phyloP scores from a whole-genome alignment of 108 stramenopile species.

The Mediolabrus comicus region DNA sequence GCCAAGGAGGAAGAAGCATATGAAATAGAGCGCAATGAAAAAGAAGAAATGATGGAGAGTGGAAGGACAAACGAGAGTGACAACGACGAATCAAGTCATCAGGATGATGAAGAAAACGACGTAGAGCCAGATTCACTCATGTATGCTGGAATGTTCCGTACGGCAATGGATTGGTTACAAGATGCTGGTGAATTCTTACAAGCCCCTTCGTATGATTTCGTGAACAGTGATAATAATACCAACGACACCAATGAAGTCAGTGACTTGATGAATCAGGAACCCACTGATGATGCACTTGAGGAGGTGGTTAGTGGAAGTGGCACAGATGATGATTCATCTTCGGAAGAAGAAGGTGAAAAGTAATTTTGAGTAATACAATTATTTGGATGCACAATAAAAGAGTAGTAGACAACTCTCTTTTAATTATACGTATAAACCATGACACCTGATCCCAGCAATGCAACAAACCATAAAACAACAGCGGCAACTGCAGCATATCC shows the following conservation, averaged over 20 bases:
- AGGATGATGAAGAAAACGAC: slow-evolving; percentile 43
- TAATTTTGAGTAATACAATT: neutral
- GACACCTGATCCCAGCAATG: neutral
- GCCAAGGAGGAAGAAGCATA: slow-evolving; percentile 34
- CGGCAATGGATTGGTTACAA: slow-evolving; percentile 88
- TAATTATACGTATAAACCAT: neutral
- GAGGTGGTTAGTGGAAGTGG: neutral
- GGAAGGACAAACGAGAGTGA: slow-evolving; percentile 6
- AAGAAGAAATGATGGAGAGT: slow-evolving; percentile 2
- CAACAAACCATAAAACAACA: slow-evolving; percentile 33
- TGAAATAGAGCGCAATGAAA: slow-evolving; percentile 34
- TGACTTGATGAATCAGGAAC: neutral
- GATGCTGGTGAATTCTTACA: slow-evolving; percentile 54
- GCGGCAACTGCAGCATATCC: slow-evolving; percentile 30
- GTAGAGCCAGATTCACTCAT: slow-evolving; percentile 75
- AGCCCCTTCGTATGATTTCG: slow-evolving; percentile 27
- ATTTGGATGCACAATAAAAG: too few relatives aligned
- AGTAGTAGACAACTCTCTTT: too few relatives aligned
- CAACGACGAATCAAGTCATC: slow-evolving; percentile 30
- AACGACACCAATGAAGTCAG: neutral
- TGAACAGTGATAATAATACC: neutral
- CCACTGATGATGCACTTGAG: neutral
- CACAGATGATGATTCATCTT: neutral
- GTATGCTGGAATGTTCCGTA: slow-evolving; percentile 90
- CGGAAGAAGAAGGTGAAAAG: neutral